Evolutionary conservation across 169 alveolate species (phyloP), one percentile per base, ranked within the genome.

Genomic region (Eimeria falciformis): DNA sequence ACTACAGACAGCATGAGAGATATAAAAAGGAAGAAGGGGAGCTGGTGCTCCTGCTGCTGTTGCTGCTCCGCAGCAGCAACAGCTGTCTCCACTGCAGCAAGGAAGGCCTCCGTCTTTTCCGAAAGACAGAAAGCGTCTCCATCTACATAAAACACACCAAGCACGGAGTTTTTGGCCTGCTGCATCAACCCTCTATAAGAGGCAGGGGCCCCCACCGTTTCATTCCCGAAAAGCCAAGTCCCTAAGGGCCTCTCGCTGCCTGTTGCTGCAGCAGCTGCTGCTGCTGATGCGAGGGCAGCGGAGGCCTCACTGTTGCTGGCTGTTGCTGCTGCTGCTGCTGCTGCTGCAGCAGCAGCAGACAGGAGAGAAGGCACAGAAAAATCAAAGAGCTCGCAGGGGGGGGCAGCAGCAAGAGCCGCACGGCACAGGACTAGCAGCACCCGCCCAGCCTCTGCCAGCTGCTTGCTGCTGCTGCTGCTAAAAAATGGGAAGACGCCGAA

Each of bases 381-480:
- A n/a, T 62, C 73, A 62, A 62, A 62, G 33, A 62, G 25, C 73
- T 62, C 73, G 37, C 37, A n/a, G 25, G 73, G 73, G n/a, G 73
- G 73, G 7, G 73, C 12, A 12, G 25, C 25, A n/a, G 73, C 73
- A n/a, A 62, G 25, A n/a, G 73, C 73, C n/a, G 73, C 1, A 29
- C 73, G 73, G n/a, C 73, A 62, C 73, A 62, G 73, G 14, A 62
- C 37, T 29, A 62, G 29, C 73, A 14, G 73, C 73, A 62, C 73
- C 25, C 73, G 17, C 33, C 73, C 73, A 0, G 37, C 73, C n/a
- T 62, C 73, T 62, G 25, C 33, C 73, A 18, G 73, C 73, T 62
- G 17, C 29, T 62, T 62, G 73, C 73, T 62, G 73, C 73, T n/a
- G 73, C 73, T 62, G 73, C 73, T 62, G 73, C 73, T n/a, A n/a